Base-by-base conservation (phyloP, 83 land plant species). In the Picea engelmannii region DNA sequence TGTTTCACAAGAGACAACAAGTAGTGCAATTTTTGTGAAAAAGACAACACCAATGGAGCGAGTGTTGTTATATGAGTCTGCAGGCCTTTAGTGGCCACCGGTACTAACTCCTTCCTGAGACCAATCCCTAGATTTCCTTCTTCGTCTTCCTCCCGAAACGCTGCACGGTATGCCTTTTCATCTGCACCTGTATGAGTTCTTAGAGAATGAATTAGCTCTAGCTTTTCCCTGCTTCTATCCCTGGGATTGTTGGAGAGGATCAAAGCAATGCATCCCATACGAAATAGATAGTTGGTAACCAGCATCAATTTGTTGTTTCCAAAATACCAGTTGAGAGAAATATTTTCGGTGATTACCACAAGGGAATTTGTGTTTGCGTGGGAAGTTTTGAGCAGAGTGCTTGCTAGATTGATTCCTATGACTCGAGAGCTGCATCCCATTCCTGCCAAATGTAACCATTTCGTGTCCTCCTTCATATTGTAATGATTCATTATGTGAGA, bases 341-440 rank as follows among this genome's bases (percentile, higher is more conserved):
- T 82, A 73, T 79, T 84, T 87, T 90, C 91, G 0, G 87, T 87
- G 64, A 82, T 74, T 24, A 87, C 89, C 23, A 90, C 87, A 12
- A 91, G 73, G 16, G 87, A 87, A 75, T 88, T 81, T 17, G 78
- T 13, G 59, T 47, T 20, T 13, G 59, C 60, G 16, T 64, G 52
- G 58, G 18, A 13, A n/a, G 58, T 21, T 27, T 66, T 59, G 44
- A 91, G 82, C 60, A 89, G 2, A 49, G 44, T 59, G 9, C 35
- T 64, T 6, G 92, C 92, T 3, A 86, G 73, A 73, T 86, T 87
- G 4, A 65, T 23, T 20, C 24, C 67, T 23, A 65, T 65, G 17
- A 83, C 74, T 44, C 89, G 86, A 47, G 91, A 62, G 80, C 88
- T 83, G 84, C 94, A 92, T 4, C 93, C 94, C 94, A 92, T 92